Base-by-base conservation (phyloP, 2,329 filamentous ascomycete species). In the Pseudocercospora macadamiae region DNA sequence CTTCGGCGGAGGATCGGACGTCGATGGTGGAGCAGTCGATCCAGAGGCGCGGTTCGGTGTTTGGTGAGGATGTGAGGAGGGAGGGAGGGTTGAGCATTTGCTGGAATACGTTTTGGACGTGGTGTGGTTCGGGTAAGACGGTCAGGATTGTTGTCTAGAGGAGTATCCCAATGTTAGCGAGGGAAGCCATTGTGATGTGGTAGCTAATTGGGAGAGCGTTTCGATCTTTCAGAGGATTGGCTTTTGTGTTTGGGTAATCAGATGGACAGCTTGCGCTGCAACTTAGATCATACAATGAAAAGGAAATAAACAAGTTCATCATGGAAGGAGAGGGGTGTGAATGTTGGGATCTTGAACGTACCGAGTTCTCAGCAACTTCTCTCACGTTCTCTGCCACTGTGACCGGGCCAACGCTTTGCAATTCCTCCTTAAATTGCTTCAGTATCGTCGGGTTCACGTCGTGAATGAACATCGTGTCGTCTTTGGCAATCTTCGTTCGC, bases 11-110 rank as follows among this genome's bases (percentile, higher is more conserved):
- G 2, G 92, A 91, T 28, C 86, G 86, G 0, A 93, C 92, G 75
- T 97, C 95, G 71, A 99, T 97, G 14, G 95, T 99, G 3, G 93
- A 97, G 75, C 90, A 93, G 75, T 99, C 95, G 71, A 99, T 95
- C 75, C 96, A 97, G 58, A 97, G 78, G 36, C 92, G 87, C 58
- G 88, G 79, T 14, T 61, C 37, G 51, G 82, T 82, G 37, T 79
- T 66, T 0, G 82, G 73, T 1, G 77, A 72, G 18, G 80, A 70
- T 28, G 74, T 75, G 5, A 82, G 79, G 4, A 87, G 79, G 4
- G 75, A 79, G 6, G 82, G 78, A 2, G 82, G 78, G 47, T 84
- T 81, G 44, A 96, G 80, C 72, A 97, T 92, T 55, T 88, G 83
- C 47, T 85, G 79, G 75, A 92, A 97, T 36, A 96, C 91, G 52